Evolutionary conservation across 1,284 basidiomycete species (phyloP), one percentile per base, ranked within the genome.

Genomic region (Cronartium ribicola): DNA sequence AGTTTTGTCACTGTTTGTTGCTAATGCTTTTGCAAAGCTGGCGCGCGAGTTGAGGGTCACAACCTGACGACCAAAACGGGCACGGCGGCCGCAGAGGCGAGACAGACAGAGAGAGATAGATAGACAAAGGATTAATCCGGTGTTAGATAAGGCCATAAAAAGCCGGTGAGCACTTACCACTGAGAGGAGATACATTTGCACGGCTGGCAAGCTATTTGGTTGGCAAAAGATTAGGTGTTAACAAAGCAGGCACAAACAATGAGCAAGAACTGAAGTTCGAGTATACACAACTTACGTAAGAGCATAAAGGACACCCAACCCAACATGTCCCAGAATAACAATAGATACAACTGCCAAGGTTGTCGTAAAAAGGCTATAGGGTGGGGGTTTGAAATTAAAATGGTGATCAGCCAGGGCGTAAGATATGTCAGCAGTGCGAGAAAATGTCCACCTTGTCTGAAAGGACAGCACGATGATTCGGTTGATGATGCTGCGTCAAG

Each of bases 401-500:
- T 2, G 14, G 14, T 17, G 17, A 29, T 29, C 29, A 29, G 11
- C 11, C n/a, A 20, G 51, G 29, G 51, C n/a, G 29, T 29, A 29
- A 20, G 29, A 29, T 20, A 20, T 55, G 11, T 61, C 60, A 61
- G 29, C 29, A 29, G 29, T 29, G 22, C n/a, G 39, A 61, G 6
- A 14, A 36, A 37, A 29, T 29, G 29, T 29, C 29, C 14, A 61
- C 60, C 37, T 61, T 61, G 60, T 61, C 37, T 61, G 29, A 61
- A 61, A 61, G 17, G 60, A 37, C 6, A 61, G 22, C 60, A 61
- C 36, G 17, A 61, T 40, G 37, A 61, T 61, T 61, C 39, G 29
- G 39, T 61, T 61, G 17, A 61, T 40, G 17, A 61, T 17, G n/a
- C 60, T 61, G 4, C 7, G 14, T 22, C 29, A 29, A 61, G 36